These are phyloP conservation scores for Arctium lappa DNA, from an alignment of 129 eudicot genomes.

Conservation along the genomic window DNA sequence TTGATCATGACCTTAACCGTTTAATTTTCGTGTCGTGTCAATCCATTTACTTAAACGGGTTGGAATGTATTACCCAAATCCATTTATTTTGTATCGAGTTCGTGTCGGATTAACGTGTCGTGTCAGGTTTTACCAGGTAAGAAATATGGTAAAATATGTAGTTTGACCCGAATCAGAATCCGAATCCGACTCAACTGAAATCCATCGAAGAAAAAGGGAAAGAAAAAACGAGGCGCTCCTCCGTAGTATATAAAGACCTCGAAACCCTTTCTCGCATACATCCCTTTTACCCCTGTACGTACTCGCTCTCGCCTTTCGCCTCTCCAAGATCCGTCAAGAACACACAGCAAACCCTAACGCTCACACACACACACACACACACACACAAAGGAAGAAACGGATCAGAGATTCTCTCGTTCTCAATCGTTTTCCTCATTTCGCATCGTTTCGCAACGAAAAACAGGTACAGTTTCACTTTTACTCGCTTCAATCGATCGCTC, in stretches of 20 bases:
- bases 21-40: too few species aligned
- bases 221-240: not conserved
- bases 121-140: too few species aligned
- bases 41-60: too few species aligned
- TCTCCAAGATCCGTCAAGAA: slow-evolving; percentile 22
- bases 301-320: not conserved
- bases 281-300: slow-evolving; percentile 23
- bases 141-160: too few species aligned
- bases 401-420: slow-evolving; percentile 14
- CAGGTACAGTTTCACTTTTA: slow-evolving; percentile 23
- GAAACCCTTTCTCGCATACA: slow-evolving; percentile 18
- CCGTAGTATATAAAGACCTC: slow-evolving; percentile 17
- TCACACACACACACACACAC: not conserved
- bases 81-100: too few species aligned
- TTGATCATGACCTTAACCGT: too few species aligned
- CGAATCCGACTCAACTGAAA: not conserved
- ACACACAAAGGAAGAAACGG: not conserved
- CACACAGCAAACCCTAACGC: slow-evolving; percentile 33
- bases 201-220: not conserved
- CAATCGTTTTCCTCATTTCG: slow-evolving; percentile 4
- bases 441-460: not conserved
- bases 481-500: slow-evolving; percentile 9
- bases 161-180: not conserved
- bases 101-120: too few species aligned
- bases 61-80: too few species aligned